Percentiles rank a stretch among this genome's conserved stretches.
Evolutionary conservation across 441 rosid genomes (phyloP).

Genomic region (Daphne laureola): DNA sequence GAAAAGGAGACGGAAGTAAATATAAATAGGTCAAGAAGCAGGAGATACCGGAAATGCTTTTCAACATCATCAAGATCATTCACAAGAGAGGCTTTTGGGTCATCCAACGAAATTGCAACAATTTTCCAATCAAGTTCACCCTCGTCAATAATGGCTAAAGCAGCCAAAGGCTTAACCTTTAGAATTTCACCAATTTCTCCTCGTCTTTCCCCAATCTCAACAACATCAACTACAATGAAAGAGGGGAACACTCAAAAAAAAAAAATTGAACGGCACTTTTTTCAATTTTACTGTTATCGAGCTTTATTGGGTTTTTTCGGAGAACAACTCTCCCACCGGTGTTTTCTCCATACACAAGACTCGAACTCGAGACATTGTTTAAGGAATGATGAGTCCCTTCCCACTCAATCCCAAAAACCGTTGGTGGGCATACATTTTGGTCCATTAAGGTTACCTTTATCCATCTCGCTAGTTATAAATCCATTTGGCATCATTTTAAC

Average conservation of each 20-base stretch:
- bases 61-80: constrained; percentile 60
- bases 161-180: constrained; percentile 60
- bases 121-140: constrained; percentile 86
- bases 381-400: no score
- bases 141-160: constrained; percentile 71
- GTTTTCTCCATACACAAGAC: no score
- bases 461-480: no score
- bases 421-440: no score
- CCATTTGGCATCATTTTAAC: no score
- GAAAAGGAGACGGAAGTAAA: not conserved
- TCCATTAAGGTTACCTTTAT: no score
- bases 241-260: not conserved
- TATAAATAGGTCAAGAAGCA: not conserved
- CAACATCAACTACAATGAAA: constrained; percentile 46
- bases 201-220: constrained; percentile 57
- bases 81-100: constrained; percentile 63
- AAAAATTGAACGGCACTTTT: no score
- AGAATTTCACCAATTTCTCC: constrained; percentile 50
- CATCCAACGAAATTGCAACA: constrained; percentile 65
- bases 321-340: no score
- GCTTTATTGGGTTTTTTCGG: no score
- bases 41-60: constrained; percentile 58
- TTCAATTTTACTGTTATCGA: no score
- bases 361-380: no score
- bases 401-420: no score